Conservation (phyloP, 2,329 filamentous ascomycete species). For the Pleoardoris graminearum region DNA sequence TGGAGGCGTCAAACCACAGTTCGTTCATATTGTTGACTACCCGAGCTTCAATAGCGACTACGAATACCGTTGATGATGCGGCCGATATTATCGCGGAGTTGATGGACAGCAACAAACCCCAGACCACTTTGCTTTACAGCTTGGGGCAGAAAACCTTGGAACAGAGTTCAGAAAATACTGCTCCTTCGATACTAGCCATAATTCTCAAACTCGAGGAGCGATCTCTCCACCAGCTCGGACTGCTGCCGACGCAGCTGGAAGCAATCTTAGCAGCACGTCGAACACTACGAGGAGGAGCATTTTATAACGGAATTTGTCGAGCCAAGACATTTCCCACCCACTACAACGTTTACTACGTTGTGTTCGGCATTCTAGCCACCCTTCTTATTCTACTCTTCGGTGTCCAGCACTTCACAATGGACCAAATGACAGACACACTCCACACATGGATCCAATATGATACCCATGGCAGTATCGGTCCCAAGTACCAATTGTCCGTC, state of each 20-base stretch:
- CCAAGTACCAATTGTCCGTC: slow-evolving; percentile 12
- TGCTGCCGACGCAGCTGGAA: not conserved
- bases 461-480: slow-evolving; percentile 11
- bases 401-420: not conserved
- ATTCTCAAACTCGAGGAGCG: slow-evolving; percentile 6
- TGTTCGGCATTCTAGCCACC: not conserved
- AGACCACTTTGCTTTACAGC: slow-evolving; percentile 6
- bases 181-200: not conserved
- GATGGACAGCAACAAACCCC: not conserved
- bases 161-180: not conserved
- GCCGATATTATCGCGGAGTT: not conserved
- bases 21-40: not conserved
- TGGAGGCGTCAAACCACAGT: not conserved
- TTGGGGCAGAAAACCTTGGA: not conserved
- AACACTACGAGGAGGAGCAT: too few species aligned
- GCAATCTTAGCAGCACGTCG: not conserved
- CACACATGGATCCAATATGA: slow-evolving; percentile 10
- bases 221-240: not conserved
- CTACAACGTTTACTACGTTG: not conserved
- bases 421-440: not conserved
- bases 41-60: not conserved
- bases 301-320: too few species aligned
- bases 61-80: slow-evolving; percentile 6
- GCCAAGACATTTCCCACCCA: not conserved
- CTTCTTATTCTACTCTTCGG: not conserved